Base-by-base conservation (phyloP, 208 protist genomes). In the Wallacemonas collosoma region DNA sequence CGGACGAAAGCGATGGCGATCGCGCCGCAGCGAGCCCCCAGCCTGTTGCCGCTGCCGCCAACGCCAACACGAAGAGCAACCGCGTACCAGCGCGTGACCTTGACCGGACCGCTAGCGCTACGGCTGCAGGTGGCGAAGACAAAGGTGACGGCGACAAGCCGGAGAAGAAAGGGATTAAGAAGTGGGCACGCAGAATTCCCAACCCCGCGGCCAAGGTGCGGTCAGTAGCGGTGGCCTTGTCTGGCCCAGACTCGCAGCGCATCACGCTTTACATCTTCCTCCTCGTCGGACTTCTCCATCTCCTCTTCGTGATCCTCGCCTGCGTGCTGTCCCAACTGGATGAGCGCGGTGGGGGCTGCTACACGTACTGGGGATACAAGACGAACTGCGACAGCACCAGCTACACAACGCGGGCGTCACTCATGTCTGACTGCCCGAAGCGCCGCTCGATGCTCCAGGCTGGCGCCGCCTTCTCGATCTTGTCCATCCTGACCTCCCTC, bases 301-400 rank as follows among this genome's bases (percentile, higher is more conserved):
- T 88, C 4, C 72, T 95, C 43, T 95, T 95, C 54, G 53, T 84
- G 2, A 89, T 89, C 44, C 61, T 95, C 2, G 68, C 75, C 3
- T 85, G 79, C 45, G 48, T 81, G 3, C 82, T 93, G 47, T 95
- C 90, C 7, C 90, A 95, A 72, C 60, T 95, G 9, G 90, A 95
- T 62, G 26, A 76, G n/a, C 12, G 58, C 48, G 83, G 85, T n/a
- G 85, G 85, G 44, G 71, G 75, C 14, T 95, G 90, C 84, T 90
- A 79, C 66, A 95, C 90, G 50, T 95, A 80, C 79, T 95, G 90
- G 88, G 90, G 90, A 7, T 89, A 81, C 74, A 95, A 95, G 68
- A 45, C 0, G 0, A 63, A 81, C 51, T 95, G 90, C 67, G 87
- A 92, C 60, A 77, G 67, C 12, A 77, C 82, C 9, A 91, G 83